phyloP scores from a whole-genome alignment of 2,329 filamentous ascomycete species.

The Epichloe sylvatica region DNA sequence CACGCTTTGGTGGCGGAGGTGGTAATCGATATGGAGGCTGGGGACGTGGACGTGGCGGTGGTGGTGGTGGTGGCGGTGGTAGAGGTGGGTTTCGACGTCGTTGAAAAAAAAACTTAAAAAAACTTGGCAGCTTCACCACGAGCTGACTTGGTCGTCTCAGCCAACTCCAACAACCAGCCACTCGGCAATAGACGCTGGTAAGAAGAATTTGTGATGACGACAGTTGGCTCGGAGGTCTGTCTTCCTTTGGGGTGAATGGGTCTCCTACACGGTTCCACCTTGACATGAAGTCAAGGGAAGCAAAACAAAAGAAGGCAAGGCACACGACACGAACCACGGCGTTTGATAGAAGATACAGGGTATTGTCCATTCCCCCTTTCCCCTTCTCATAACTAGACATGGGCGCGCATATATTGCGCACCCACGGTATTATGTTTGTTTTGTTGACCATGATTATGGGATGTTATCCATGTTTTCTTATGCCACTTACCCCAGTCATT shows the following conservation, averaged over 20 bases:
- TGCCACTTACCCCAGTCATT: background rate
- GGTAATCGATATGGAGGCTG: constrained; percentile 61
- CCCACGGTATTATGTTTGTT: constrained; percentile 5
- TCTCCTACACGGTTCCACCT: background rate
- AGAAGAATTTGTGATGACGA: constrained; percentile 8
- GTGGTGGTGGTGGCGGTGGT: constrained; percentile 19
- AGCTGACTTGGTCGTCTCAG: constrained; percentile 24
- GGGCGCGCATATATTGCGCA: constrained; percentile 4
- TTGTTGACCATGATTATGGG: constrained; percentile 3
- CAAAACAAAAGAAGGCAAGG: constrained; percentile 2
- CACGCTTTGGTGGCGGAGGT: constrained; percentile 74
- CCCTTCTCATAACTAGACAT: constrained; percentile 9
- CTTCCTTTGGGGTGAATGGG: background rate
- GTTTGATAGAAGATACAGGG: constrained; percentile 19
- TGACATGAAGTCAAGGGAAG: background rate
- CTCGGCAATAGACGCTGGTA: constrained; percentile 39
- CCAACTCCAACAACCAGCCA: constrained; percentile 37
- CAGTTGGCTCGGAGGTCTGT: background rate
- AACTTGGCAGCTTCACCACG: constrained; percentile 15
- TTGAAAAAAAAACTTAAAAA: constrained; percentile 15
- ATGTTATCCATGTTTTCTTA: background rate
- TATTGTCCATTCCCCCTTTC: constrained; percentile 7
- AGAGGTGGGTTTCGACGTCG: constrained; percentile 32
- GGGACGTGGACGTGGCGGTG: constrained; percentile 46
- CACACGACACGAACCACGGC: constrained; percentile 13